Conservation (phyloP, 2,329 filamentous ascomycete genomes). For the Pestalotiopsis sp. region DNA sequence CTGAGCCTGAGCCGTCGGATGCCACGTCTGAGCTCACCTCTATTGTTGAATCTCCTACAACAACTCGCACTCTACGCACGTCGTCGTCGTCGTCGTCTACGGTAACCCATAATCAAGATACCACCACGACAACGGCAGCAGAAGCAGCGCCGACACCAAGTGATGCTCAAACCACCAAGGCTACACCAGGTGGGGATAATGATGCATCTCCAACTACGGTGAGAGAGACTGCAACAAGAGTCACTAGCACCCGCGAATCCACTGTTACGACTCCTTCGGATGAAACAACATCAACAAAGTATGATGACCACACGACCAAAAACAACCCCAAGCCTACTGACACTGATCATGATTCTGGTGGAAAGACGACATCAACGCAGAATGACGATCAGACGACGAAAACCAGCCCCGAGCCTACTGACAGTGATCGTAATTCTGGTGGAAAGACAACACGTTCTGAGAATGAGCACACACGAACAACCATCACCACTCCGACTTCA, state of each 20-base stretch:
- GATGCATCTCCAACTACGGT: not conserved
- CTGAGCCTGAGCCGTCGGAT: not conserved
- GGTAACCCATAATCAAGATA: not conserved
- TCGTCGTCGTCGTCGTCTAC: not conserved
- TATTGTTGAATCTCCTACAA: not conserved
- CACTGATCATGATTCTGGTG: not conserved
- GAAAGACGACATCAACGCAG: not conserved
- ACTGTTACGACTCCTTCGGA: not conserved
- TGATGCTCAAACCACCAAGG: not conserved
- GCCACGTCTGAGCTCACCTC: not conserved
- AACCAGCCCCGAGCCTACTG: not conserved
- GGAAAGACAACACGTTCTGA: not conserved
- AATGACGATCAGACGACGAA: not conserved
- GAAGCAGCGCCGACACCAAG: not conserved
- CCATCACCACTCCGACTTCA: not conserved
- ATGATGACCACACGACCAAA: not conserved
- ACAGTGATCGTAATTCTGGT: not conserved
- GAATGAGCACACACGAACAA: not conserved
- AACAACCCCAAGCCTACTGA: not conserved
- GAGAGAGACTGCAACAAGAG: not conserved
- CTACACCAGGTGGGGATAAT: not conserved
- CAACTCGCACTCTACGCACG: not conserved
- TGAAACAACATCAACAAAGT: not conserved
- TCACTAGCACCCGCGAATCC: not conserved
- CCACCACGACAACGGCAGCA: not conserved